These are phyloP conservation scores for Ophiobolus disseminans DNA, from an alignment of 2,329 filamentous ascomycete genomes.

Conservation along the genomic window DNA sequence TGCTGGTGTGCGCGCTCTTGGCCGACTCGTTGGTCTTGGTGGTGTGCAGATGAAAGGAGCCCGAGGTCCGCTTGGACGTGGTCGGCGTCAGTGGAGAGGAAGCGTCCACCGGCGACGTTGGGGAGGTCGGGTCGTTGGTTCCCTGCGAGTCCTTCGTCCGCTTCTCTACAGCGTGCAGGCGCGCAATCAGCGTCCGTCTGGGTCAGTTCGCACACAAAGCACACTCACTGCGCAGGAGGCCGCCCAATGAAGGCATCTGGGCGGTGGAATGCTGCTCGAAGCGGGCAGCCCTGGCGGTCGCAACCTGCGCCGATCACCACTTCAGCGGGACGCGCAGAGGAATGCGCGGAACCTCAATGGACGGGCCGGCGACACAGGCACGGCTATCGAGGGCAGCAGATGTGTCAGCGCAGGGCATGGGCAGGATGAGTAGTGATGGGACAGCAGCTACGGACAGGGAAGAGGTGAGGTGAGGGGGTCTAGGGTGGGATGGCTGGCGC, in stretches of 20 bases:
- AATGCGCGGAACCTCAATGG: slow-evolving; percentile 19
- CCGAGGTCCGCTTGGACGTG: slow-evolving; percentile 42
- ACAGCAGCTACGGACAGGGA: not conserved
- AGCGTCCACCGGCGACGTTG: slow-evolving; percentile 70
- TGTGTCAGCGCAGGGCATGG: slow-evolving; percentile 8
- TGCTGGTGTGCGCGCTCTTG: slow-evolving; percentile 15
- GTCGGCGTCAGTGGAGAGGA: slow-evolving; percentile 43
- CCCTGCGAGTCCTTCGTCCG: slow-evolving; percentile 85
- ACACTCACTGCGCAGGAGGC: too few species aligned
- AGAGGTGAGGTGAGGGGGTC: not conserved
- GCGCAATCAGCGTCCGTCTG: too few species aligned
- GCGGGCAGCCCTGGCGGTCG: slow-evolving; percentile 8
- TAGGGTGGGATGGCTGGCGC: too few species aligned
- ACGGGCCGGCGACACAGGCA: slow-evolving; percentile 5
- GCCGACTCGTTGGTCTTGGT: slow-evolving; percentile 40
- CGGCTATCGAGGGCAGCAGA: slow-evolving; percentile 17
- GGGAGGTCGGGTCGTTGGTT: slow-evolving; percentile 67
- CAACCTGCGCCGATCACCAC: not conserved
- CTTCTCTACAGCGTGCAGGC: too few species aligned
- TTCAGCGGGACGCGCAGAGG: slow-evolving; percentile 5
- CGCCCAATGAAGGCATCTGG: slow-evolving; percentile 90
- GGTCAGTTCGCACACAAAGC: too few species aligned
- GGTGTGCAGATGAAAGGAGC: slow-evolving; percentile 38
- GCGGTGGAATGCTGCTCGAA: slow-evolving; percentile 31
- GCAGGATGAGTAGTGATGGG: slow-evolving; percentile 8